These are phyloP conservation scores for Nidula microcarpa DNA, from an alignment of 768 basidiomycete species.

Conservation along the genomic window DNA sequence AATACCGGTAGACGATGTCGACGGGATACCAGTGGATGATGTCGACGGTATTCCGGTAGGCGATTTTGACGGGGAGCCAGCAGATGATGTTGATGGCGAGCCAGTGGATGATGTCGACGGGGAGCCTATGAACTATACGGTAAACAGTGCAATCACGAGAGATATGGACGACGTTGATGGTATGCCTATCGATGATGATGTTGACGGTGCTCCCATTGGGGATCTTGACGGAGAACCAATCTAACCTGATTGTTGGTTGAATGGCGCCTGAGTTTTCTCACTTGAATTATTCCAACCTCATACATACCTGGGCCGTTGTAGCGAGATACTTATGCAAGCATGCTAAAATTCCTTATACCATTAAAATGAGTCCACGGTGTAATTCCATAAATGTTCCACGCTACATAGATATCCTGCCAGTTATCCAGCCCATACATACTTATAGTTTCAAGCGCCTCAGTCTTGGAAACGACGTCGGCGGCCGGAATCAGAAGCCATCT, in stretches of 20 bases:
- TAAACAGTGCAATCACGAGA: neutral
- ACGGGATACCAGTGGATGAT: slow-evolving; percentile 36
- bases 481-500: slow-evolving; percentile 41
- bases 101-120: slow-evolving; percentile 39
- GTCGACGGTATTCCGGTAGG: slow-evolving; percentile 38
- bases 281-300: too few relatives aligned
- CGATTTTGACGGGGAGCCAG: slow-evolving; percentile 32
- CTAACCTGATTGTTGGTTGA: too few relatives aligned
- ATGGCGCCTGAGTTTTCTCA: too few relatives aligned
- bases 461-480: slow-evolving; percentile 39
- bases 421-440: too few relatives aligned
- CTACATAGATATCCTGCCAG: too few relatives aligned
- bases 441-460: neutral
- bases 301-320: too few relatives aligned
- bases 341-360: too few relatives aligned
- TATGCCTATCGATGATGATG: slow-evolving; percentile 29
- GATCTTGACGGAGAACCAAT: too few relatives aligned
- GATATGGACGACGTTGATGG: slow-evolving; percentile 37
- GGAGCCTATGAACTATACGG: slow-evolving; percentile 14
- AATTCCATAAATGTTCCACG: too few relatives aligned
- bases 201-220: too few relatives aligned
- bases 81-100: slow-evolving; percentile 38
- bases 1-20: slow-evolving; percentile 20
- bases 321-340: too few relatives aligned
- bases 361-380: too few relatives aligned